Evolutionary conservation across 148 eudicot genomes (phyloP).

Genomic region (Heliamphora exappendiculata): DNA sequence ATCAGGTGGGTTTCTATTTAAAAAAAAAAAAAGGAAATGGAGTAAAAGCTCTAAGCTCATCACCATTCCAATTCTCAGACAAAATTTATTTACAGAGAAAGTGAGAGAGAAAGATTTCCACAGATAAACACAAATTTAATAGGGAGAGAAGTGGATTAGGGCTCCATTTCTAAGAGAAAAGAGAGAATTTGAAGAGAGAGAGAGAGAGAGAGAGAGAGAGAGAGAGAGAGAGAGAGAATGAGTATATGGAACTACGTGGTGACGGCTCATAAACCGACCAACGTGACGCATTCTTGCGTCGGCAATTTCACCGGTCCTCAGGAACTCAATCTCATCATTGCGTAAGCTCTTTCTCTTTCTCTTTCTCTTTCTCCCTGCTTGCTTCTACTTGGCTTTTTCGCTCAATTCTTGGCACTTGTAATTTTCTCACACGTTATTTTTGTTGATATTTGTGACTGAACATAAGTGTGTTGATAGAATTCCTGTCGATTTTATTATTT

Average conservation of each 20-base stretch:
- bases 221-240: constrained; percentile 30
- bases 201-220: neutral
- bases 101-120: too few species aligned
- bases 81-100: too few species aligned
- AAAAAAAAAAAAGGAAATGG: too few species aligned
- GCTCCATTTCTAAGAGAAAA: too few species aligned
- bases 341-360: constrained; percentile 34
- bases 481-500: neutral
- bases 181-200: neutral
- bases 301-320: constrained; percentile 90
- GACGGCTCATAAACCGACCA: constrained; percentile 97
- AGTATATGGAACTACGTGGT: constrained; percentile 90
- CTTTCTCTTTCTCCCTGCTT: neutral
- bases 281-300: constrained; percentile 90
- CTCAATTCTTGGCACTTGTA: neutral
- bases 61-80: too few species aligned
- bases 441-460: neutral
- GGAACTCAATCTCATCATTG: constrained; percentile 83
- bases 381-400: neutral
- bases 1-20: too few species aligned
- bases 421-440: too few species aligned
- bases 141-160: neutral
- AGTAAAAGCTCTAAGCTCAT: too few species aligned
- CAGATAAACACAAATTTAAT: neutral
- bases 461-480: neutral